Conservation (phyloP, 768 basidiomycete species). For the Trametes elegans region DNA sequence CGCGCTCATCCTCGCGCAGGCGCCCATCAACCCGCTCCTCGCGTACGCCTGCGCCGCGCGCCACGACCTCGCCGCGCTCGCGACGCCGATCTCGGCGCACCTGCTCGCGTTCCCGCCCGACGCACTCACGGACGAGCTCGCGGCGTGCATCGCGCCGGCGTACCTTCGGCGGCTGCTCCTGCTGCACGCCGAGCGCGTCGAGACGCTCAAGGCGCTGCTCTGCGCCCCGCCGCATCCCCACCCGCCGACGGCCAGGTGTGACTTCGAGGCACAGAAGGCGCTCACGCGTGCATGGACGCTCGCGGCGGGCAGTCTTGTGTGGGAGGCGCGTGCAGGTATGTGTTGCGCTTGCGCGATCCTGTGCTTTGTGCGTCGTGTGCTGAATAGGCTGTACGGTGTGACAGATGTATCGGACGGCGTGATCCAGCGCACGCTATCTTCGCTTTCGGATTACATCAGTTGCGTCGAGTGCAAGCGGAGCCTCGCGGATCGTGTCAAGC, state of each 20-base stretch:
- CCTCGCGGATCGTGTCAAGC: too few species aligned
- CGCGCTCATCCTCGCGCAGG: slow-evolving; percentile 57
- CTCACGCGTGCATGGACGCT: slow-evolving; percentile 77
- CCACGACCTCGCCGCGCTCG: slow-evolving; percentile 65
- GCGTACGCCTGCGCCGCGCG: slow-evolving; percentile 68
- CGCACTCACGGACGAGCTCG: slow-evolving; percentile 66
- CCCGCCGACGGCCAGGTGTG: slow-evolving; percentile 59
- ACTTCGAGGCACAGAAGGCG: slow-evolving; percentile 71
- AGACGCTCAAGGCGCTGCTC: slow-evolving; percentile 74
- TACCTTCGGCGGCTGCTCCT: slow-evolving; percentile 81
- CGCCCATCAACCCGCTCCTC: slow-evolving; percentile 65
- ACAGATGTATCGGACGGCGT: too few species aligned
- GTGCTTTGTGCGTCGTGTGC: too few species aligned
- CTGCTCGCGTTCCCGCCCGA: slow-evolving; percentile 67
- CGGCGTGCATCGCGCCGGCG: slow-evolving; percentile 61
- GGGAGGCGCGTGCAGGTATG: slow-evolving; percentile 77
- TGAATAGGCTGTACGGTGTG: too few species aligned
- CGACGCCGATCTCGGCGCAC: slow-evolving; percentile 69
- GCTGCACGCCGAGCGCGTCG: slow-evolving; percentile 74
- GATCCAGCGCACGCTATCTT: too few species aligned
- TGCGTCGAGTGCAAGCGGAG: too few species aligned
- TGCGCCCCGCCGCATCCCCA: slow-evolving; percentile 71
- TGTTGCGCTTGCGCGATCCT: background rate
- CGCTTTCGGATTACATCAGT: too few species aligned
- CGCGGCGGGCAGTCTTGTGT: slow-evolving; percentile 75